Evolutionary conservation across 108 stramenopile species (phyloP).

Genomic region (Phaeodactylum tricornutum): DNA sequence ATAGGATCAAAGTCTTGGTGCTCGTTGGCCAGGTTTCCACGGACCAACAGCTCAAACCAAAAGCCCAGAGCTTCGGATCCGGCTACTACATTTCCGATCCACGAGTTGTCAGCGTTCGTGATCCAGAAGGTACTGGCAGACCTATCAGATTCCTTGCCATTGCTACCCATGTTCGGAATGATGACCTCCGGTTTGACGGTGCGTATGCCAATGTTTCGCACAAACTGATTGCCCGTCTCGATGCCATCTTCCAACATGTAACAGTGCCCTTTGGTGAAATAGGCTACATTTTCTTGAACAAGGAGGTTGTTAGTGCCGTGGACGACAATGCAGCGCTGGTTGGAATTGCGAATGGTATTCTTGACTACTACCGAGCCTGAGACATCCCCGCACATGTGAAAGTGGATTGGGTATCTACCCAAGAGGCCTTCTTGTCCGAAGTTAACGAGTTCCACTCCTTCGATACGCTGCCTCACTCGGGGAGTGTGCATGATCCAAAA

Average conservation of each 20-base stretch:
- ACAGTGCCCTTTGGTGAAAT: constrained; percentile 31
- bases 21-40: neutral
- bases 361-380: constrained; percentile 30
- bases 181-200: neutral
- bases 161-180: neutral
- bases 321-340: constrained; percentile 45
- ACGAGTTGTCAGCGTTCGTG: constrained; percentile 21
- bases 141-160: constrained; percentile 6
- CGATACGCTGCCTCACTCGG: constrained; percentile 5
- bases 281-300: constrained; percentile 44
- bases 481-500: neutral
- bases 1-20: neutral
- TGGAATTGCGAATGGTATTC: constrained; percentile 49
- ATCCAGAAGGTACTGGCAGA: constrained; percentile 17
- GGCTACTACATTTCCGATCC: constrained; percentile 26
- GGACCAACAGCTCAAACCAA: constrained; percentile 13
- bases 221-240: constrained; percentile 22
- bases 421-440: constrained; percentile 21
- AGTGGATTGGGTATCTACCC: constrained; percentile 45
- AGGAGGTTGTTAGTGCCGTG: constrained; percentile 41
- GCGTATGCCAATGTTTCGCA: constrained; percentile 17
- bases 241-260: constrained; percentile 25
- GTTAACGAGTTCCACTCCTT: constrained; percentile 13
- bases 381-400: constrained; percentile 28
- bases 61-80: constrained; percentile 11